These are phyloP conservation scores for Volutella citrinella DNA, from an alignment of 2,329 filamentous ascomycete species.

Conservation along the genomic window DNA sequence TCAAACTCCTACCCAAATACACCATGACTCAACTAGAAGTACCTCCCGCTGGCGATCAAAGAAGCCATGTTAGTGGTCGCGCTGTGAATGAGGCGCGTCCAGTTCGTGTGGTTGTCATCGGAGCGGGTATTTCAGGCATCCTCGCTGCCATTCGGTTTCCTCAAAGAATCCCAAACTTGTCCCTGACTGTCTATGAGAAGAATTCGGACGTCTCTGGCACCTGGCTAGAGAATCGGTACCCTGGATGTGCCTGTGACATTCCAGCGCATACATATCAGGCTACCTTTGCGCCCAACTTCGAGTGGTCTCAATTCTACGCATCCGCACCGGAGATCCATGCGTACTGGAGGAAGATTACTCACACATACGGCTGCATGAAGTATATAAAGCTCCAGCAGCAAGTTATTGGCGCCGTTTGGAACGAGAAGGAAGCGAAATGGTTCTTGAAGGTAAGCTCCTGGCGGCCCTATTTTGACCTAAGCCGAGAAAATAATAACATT, in stretches of 20 bases:
- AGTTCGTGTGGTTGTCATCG: no score
- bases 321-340: slow-evolving; percentile 15
- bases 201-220: slow-evolving; percentile 10
- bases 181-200: slow-evolving; percentile 9
- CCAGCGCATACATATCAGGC: slow-evolving; percentile 12
- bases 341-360: slow-evolving; percentile 18
- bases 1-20: no score
- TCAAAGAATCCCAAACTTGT: slow-evolving; percentile 4
- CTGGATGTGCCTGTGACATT: slow-evolving; percentile 8
- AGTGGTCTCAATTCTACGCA: slow-evolving; percentile 8
- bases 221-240: slow-evolving; percentile 11
- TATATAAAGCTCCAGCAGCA: slow-evolving; percentile 13
- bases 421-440: slow-evolving; percentile 6
- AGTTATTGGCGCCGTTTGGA: slow-evolving; percentile 7
- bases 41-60: no score
- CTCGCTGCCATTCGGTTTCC: slow-evolving; percentile 6
- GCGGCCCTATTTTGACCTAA: no score
- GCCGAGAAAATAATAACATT: no score
- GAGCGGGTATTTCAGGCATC: slow-evolving; percentile 8
- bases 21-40: no score
- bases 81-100: no score
- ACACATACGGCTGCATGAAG: slow-evolving; percentile 15
- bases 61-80: no score
- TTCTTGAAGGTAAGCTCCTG: slow-evolving; percentile 1
- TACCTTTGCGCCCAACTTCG: slow-evolving; percentile 7